Evolutionary conservation across 1,139 yeast species (phyloP), one percentile per base, ranked within the genome.

Genomic region (Geotrichum siamense): DNA sequence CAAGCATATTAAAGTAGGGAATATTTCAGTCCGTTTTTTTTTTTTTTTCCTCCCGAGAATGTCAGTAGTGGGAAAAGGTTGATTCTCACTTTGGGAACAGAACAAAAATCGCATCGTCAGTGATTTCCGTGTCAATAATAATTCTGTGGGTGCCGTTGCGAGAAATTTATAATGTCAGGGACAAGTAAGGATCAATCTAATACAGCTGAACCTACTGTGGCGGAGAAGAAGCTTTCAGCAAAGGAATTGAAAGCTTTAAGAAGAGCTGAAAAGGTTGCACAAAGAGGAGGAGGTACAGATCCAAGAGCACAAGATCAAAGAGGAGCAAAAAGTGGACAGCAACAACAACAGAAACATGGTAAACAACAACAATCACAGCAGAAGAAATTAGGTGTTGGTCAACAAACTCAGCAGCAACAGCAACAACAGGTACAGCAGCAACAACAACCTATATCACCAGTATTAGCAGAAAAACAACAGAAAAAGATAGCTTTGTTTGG

Each of bases 251-350:
- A 89, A 61, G 96, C 87, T 56, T 67, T 80, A 61, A 85, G 86
- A 62, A 86, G 87, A 70, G 76, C 78, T 56, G 95, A 87, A 57
- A 89, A 89, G 63, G 91, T 94, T 5, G 94, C 91, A 38, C 84
- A 85, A 61, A 71, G 96, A 62, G 89, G 89, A 5, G 80, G 76
- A 2, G 72, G 77, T 52, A 55, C 74, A 68, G 51, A 76, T 76
- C 12, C 69, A 60, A 19, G 63, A 58, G 5, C 43, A 45, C 42
- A 43, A 10, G 47, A 39, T 29, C 50, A 47, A 29, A 30, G 44
- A 17, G 41, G 41, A 23, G 38, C 50, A 15, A 44, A 47, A 31
- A n/a, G 8, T 6, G 6, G 10, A 21, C 31, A 25, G 10, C 28
- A 21, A 27, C 32, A 33, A 19, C 38, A 23, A 17, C 37, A 37